Evolutionary conservation across 257 asterid species (phyloP).

Genomic region (Nicotiana benthamiana): DNA sequence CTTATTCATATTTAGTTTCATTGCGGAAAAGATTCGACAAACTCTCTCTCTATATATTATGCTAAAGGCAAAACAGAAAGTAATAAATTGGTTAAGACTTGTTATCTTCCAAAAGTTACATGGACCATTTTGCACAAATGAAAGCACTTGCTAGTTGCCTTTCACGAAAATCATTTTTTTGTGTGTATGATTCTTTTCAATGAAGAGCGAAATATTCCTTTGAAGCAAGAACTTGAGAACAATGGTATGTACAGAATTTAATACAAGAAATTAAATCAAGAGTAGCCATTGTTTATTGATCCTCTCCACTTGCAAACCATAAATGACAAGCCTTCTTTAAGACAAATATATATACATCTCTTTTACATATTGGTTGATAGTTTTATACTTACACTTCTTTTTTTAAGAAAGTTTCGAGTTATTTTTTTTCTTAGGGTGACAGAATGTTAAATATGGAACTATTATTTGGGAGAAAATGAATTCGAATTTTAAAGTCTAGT

Average conservation of each 20-base stretch:
- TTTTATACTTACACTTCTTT: background rate
- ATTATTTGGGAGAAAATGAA: background rate
- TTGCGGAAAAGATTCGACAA: background rate
- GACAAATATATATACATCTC: too few relatives aligned
- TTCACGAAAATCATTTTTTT: background rate
- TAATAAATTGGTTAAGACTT: background rate
- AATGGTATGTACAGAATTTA: background rate
- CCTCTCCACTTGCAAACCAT: too few relatives aligned
- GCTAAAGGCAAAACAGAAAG: background rate
- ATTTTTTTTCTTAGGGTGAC: background rate
- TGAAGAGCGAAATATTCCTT: background rate
- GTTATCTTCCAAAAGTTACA: background rate
- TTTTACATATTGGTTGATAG: too few relatives aligned
- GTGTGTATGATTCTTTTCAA: background rate
- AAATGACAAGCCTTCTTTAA: too few relatives aligned
- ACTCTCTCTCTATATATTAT: background rate
- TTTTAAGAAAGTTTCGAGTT: background rate
- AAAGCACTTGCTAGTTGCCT: background rate
- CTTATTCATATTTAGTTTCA: background rate
- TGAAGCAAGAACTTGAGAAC: background rate
- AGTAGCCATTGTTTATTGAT: too few relatives aligned
- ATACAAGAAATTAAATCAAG: too few relatives aligned
- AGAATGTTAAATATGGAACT: background rate
- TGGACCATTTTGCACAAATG: background rate
- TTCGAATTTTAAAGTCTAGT: background rate